Base-by-base conservation (phyloP, 371 early-diverging fungal genomes). In the Mucor ambiguus region DNA sequence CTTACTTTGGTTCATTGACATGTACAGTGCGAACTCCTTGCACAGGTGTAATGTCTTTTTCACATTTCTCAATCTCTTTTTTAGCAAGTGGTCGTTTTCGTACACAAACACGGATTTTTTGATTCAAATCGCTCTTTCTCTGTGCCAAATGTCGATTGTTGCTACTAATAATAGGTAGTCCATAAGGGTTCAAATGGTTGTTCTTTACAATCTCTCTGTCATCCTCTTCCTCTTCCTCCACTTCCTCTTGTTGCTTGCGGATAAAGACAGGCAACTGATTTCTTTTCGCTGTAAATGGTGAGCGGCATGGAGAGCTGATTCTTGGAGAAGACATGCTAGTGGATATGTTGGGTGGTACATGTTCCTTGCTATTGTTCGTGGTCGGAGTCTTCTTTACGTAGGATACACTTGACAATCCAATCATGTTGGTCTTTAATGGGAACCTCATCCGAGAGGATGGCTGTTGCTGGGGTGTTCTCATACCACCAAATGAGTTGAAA, bases 61-160 rank as follows among this genome's bases (percentile, higher is more conserved):
- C 95, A 44, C 83, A 85, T 38, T 84, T 75, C 28, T 84, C 85
- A 33, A 85, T 35, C 73, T 97, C 97, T 70, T 92, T 93, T 60
- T 79, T 81, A 79, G 83, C 94, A 49, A 97, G 78, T 10, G 97
- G 97, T 48, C 97, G 80, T 76, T 97, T 97, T 64, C 97, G 85
- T 32, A 96, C 96, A 72, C 96, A 96, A 37, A 97, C 97, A 54
- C 95, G 90, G 68, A 97, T 97, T 61, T 89, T 84, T 56, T 92
- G 92, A 58, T 72, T 80, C 64, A 90, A 69, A 43, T 86, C 86
- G 29, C 77, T 68, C 38, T 64, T 63, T 6, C 38, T 43, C 4
- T 61, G 69, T 29, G 48, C 29, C 9, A 43, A 32, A 11, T 56
- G 41, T 48, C 14, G 28, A 28, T 37, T 55, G 63, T 30, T 63